Evolutionary conservation across 192 early-diverging fungal species (phyloP), one percentile per base, ranked within the genome.

Genomic region (Umbelopsis sp.): DNA sequence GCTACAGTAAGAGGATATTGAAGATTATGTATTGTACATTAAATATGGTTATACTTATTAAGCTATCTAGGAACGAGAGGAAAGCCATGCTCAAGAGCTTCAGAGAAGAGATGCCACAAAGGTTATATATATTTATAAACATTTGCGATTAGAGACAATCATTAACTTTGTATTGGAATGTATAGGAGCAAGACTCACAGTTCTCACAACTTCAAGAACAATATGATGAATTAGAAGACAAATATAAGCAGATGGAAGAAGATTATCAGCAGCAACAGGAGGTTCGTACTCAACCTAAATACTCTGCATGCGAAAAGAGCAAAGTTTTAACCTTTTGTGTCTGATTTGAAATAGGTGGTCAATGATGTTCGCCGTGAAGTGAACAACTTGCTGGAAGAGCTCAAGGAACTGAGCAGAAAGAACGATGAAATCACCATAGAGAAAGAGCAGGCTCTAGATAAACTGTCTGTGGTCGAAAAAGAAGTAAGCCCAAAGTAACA

Each of bases 251-350:
- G 46, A 76, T 92, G 61, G 84, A 90, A 64, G 91, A 93, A 58
- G 91, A 93, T 52, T 90, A 88, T 77, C 81, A 82, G 51, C 86
- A 86, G 23, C 90, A 91, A 73, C 90, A 91, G 55, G 89, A 91
- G 76, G 90, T 91, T 68, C 44, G 68, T 33, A 49, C 27, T 64
- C 0, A 6, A 41, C 5, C 0, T 6, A 10, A 41, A 41, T 1
- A 41, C 7, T 10, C 0, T n/a, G 15, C 15, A 46, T 15, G 15
- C 7, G 18, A 15, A 16, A 15, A 5, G 15, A 12, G 18, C 21
- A n/a, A 25, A 77, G 15, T 15, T 35, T 48, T 20, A 10, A 37
- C 25, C 25, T 46, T 16, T 20, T 35, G 46, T 53, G 70, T n/a
- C 30, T 51, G 27, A 61, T 22, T 10, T 49, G 50, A 25, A 16